Base-by-base conservation (phyloP, 192 early-diverging fungal genomes). In the Lunasporangiospora selenospora region DNA sequence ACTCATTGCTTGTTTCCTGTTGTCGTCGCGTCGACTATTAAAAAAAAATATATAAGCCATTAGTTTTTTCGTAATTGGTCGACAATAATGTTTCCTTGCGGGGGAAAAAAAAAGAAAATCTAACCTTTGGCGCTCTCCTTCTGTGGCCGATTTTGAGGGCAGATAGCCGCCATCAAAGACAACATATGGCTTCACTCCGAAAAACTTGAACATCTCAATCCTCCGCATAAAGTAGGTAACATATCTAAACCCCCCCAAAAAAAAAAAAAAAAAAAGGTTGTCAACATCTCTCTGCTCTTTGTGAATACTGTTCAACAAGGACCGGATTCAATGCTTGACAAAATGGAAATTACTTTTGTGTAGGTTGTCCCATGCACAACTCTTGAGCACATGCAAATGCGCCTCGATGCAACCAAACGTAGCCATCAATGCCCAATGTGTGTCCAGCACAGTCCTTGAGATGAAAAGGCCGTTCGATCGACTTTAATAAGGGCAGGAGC, bases 131-230 rank as follows among this genome's bases (percentile, higher is more conserved):
- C 97, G 83, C 19, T 87, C 85, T 5, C 67, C 39, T 53, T 94
- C 92, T 1, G 95, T 99, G 19, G 50, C 51, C 3, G 65, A 54
- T 61, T 99, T 99, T 27, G 92, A 87, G 0, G 96, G 96, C 3
- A 99, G 73, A 47, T 77, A 67, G 15, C 92, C 94, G 18, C 98
- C 98, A 63, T 99, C 98, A 78, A 99, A 99, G 13, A 99, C 96
- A 44, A 99, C 78, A 13, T 92, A 49, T 1, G 96, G 98, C 34
- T 70, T 80, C 40, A 98, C 82, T 16, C 82, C 82, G 62, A 87
- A 73, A 50, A 87, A 78, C 15, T 83, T 79, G 31, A 99, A 80
- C 80, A 93, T 84, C n/a, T 76, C 71, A 7, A 96, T 85, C 40
- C 86, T 76, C 18, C 78, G 75, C 86, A 95, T 89, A 69, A 93